Evolutionary conservation across 768 basidiomycete genomes (phyloP), one percentile per base, ranked within the genome.

Genomic region (Pleurotus giganteus): DNA sequence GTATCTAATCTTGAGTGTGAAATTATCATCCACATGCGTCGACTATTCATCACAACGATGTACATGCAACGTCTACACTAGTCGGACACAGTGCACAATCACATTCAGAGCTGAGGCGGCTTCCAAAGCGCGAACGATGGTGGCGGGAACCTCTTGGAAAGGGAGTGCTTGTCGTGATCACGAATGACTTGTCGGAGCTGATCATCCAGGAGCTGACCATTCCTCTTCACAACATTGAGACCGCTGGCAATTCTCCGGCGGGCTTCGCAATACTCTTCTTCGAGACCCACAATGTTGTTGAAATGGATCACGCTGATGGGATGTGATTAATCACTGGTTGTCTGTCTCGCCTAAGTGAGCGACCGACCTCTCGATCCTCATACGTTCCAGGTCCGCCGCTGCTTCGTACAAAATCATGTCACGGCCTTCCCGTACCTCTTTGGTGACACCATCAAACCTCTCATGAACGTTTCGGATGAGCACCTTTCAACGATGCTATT

Each of bases 241-340:
- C 67, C 68, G 44, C 63, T 59, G 45, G 72, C 63, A 31, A 82
- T 66, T 27, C 72, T 67, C 39, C 71, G 69, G 55, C 77, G 71
- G 51, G 73, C 70, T 23, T 57, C 65, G 32, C 77, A 71, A 58
- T 85, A 86, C 51, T 78, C 76, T 51, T 75, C 73, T 60, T 85
- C 82, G 15, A 86, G 72, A 51, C 76, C 74, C 27, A 86, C 75
- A 27, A 88, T 65, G 12, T 58, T 65, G 60, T 85, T 82, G 65
- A 80, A 84, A 59, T 81, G 75, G 17, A 59, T 65, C 37, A 73
- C 71, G 51, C 86, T 88, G 56, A 43, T 9, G 50, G 47, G 17
- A 31, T 41, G 28, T 32, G 15, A 28, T 11, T 24, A 28, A 34
- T 9, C n/a, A 32, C 17, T 31, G 5, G 53, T 28, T 41, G 36